phyloP scores from a whole-genome alignment of 306 rosid genomes.

The Cercis canadensis region DNA sequence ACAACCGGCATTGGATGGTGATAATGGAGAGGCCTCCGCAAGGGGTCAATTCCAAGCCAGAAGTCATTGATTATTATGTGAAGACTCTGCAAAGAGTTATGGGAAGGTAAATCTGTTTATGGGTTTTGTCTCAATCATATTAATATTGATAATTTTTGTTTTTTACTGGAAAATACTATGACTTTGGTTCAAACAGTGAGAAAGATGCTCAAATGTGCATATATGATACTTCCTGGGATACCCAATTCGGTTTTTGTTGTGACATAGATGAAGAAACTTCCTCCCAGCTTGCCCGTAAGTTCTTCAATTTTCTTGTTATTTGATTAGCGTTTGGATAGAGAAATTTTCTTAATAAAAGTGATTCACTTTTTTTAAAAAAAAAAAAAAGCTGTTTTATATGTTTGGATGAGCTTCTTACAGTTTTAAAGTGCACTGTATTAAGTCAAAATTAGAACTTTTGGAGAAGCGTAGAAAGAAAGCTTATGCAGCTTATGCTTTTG shows the following conservation, averaged over 20 bases:
- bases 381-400: no score
- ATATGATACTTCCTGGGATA: conserved; percentile 75
- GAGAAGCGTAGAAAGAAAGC: no score
- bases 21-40: conserved; percentile 67
- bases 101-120: conserved; percentile 56
- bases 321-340: conserved; percentile 4
- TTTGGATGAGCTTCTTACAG: no score
- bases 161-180: conserved; percentile 29
- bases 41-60: conserved; percentile 55
- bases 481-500: no score
- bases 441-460: no score
- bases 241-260: conserved; percentile 77
- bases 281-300: conserved; percentile 64
- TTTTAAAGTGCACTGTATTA: no score
- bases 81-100: conserved; percentile 58
- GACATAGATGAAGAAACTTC: conserved; percentile 72
- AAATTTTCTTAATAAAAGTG: no score
- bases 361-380: no score
- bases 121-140: background rate
- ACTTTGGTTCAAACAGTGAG: conserved; percentile 58
- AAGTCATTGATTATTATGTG: conserved; percentile 62
- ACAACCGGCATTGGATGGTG: conserved; percentile 75
- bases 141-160: background rate
- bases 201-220: conserved; percentile 82
- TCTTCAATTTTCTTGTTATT: background rate